Evolutionary conservation across 2,329 filamentous ascomycete genomes (phyloP).

Genomic region (Coleophoma eucalyptorum): DNA sequence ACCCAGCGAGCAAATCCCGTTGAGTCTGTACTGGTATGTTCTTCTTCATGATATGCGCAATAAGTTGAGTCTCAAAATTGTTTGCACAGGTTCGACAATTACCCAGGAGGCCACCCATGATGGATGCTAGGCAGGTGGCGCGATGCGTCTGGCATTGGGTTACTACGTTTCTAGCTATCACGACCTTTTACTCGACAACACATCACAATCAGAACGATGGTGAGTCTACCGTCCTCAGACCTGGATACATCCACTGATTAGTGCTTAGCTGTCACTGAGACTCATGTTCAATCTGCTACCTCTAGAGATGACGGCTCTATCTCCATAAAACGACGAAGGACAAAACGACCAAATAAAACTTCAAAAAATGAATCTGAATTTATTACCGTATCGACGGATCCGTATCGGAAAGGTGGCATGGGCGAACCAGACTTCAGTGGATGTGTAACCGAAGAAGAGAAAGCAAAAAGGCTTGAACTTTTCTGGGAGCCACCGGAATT

Average conservation of each 20-base stretch:
- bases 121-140: too few species aligned
- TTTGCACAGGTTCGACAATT: background rate
- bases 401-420: background rate
- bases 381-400: background rate
- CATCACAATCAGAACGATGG: too few species aligned
- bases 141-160: too few species aligned
- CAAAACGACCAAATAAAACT: background rate
- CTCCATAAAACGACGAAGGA: conserved; percentile 8
- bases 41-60: background rate
- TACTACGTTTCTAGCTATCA: too few species aligned
- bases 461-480: background rate
- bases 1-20: conserved; percentile 7
- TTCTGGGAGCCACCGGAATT: conserved; percentile 2
- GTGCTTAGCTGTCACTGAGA: conserved; percentile 10
- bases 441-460: background rate
- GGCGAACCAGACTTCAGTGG: conserved; percentile 1
- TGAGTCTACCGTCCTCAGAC: too few species aligned
- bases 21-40: background rate
- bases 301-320: conserved; percentile 10
- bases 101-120: background rate
- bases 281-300: conserved; percentile 9
- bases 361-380: background rate
- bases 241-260: conserved; percentile 3
- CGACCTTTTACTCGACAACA: too few species aligned
- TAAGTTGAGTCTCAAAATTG: background rate